phyloP scores from a whole-genome alignment of 1,139 yeast species.

The Hansenula lynferdii region DNA sequence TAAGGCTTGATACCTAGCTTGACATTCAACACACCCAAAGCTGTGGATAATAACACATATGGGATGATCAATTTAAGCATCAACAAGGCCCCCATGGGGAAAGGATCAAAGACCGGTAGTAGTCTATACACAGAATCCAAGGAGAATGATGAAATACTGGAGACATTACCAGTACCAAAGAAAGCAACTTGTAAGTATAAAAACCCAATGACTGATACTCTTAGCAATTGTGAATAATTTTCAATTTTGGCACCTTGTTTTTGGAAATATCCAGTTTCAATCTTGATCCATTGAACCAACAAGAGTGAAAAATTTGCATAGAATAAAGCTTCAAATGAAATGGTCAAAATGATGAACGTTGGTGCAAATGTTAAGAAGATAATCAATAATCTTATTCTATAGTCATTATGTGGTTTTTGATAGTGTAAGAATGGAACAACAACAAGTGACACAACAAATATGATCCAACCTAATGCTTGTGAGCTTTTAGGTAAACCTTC shows the following conservation, averaged over 20 bases:
- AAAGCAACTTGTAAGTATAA: constrained; percentile 88
- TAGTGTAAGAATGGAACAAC: constrained; percentile 64
- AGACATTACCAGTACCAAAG: constrained; percentile 95
- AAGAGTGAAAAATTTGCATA: constrained; percentile 73
- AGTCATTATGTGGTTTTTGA: constrained; percentile 56
- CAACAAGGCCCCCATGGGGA: constrained; percentile 92
- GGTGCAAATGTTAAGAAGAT: constrained; percentile 87
- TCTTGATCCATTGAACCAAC: constrained; percentile 76
- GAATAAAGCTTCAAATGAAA: constrained; percentile 87
- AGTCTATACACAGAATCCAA: constrained; percentile 88
- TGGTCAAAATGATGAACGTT: constrained; percentile 79
- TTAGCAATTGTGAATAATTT: constrained; percentile 61
- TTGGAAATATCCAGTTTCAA: constrained; percentile 50
- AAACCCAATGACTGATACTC: constrained; percentile 83
- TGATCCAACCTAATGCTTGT: constrained; percentile 76
- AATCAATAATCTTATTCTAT: constrained; percentile 65
- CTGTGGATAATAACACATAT: constrained; percentile 76
- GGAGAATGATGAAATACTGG: constrained; percentile 92
- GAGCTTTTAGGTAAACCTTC: constrained; percentile 74
- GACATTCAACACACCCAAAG: constrained; percentile 82
- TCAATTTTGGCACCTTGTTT: constrained; percentile 26
- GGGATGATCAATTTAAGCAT: constrained; percentile 84
- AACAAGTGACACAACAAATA: constrained; percentile 53
- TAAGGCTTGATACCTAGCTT: constrained; percentile 73
- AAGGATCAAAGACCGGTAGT: constrained; percentile 92